Evolutionary conservation across 2,329 filamentous ascomycete genomes (phyloP), one percentile per base, ranked within the genome.

Genomic region (Xylaria sp.): DNA sequence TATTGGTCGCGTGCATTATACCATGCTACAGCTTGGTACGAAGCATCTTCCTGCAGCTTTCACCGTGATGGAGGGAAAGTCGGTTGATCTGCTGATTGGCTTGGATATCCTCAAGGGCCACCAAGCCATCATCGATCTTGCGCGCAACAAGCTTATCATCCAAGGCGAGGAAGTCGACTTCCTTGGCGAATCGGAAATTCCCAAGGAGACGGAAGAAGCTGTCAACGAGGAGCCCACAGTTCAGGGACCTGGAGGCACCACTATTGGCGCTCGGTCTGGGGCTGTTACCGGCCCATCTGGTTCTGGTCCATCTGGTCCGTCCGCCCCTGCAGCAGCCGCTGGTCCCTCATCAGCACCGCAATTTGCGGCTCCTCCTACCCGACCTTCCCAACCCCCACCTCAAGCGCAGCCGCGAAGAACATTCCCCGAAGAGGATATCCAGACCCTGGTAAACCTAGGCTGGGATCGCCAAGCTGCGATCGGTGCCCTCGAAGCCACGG

Each of bases 41-140:
- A 84, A 93, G 58, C 92, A 91, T 69, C 79, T 99, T 63, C 88
- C 93, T 2, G 97, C 92, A 76, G 94, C 92, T 55, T 99, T 99
- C 72, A 99, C 94, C 2, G 94, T 99, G 68, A 99, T 99, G 94
- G 94, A 99, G 76, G 94, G 94, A 61, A 99, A 97, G 74, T 87
- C 91, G 48, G 94, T 99, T 20, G 94, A 97, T 70, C 80, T 99
- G 17, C 82, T 99, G 2, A 84, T 99, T 11, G 94, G 94, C 2
- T 78, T 99, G 39, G 94, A 99, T 72, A 99, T 99, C 91, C 81
- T 99, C 57, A 97, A 96, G 76, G 86, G 94, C 38, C 92, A 97
- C 73, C 93, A 96, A 73, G 94, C 93, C 34, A 89, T 83, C 64
- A 93, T 99, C 66, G 94, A 99, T 71, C 81, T 99, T 11, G 83